Percentiles rank a stretch among this genome's conserved stretches.
Conservation (phyloP, 306 rosid species). For the Trifolium fragiferum region DNA sequence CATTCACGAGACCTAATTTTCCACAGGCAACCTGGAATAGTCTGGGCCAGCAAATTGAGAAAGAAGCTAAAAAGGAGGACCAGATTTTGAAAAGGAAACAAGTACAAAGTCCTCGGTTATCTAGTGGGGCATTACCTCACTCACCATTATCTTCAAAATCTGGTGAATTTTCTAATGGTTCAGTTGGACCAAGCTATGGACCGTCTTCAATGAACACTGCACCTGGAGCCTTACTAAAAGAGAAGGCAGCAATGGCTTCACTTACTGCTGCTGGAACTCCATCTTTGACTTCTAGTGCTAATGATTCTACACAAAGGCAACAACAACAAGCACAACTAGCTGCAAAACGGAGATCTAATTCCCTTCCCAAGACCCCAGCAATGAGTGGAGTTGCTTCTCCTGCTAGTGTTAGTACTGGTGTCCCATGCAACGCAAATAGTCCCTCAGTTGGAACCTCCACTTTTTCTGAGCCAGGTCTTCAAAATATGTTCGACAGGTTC, state of each 20-base stretch:
- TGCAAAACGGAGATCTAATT: slow-evolving; percentile 74
- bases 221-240: slow-evolving; percentile 69
- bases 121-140: slow-evolving; percentile 75
- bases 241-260: slow-evolving; percentile 68
- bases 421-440: slow-evolving; percentile 73
- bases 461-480: slow-evolving; percentile 54
- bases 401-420: slow-evolving; percentile 80
- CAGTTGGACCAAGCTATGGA: slow-evolving; percentile 83
- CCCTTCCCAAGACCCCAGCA: slow-evolving; percentile 79
- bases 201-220: slow-evolving; percentile 56
- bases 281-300: slow-evolving; percentile 70
- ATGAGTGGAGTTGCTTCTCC: slow-evolving; percentile 91
- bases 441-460: slow-evolving; percentile 81
- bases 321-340: slow-evolving; percentile 80
- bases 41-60: slow-evolving; percentile 74
- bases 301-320: slow-evolving; percentile 86
- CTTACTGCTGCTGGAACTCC: slow-evolving; percentile 69
- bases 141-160: slow-evolving; percentile 89
- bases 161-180: slow-evolving; percentile 88
- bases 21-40: slow-evolving; percentile 81
- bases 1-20: slow-evolving; percentile 67
- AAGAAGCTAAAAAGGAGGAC: slow-evolving; percentile 83
- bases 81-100: slow-evolving; percentile 74
- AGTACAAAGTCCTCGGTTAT: slow-evolving; percentile 85
- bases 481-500: slow-evolving; percentile 70